phyloP scores from a whole-genome alignment of 257 asterid species.

The Solanum pinnatisectum region DNA sequence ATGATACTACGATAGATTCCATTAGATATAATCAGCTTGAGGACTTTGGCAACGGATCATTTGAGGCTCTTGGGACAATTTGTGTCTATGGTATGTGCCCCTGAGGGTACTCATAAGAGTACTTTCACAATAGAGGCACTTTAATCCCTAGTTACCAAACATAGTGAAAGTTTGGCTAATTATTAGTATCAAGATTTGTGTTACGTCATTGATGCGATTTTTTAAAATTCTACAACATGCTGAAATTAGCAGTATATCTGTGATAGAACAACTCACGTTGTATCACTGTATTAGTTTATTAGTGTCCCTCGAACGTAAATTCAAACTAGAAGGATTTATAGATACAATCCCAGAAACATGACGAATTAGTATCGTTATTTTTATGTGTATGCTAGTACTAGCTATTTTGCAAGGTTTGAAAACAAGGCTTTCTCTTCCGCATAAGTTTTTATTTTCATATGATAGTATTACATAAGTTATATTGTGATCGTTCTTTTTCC shows the following conservation, averaged over 20 bases:
- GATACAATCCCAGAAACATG: not conserved
- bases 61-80: not conserved
- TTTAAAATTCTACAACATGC: not conserved
- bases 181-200: not conserved
- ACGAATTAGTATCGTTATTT: too few relatives aligned
- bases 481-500: too few relatives aligned
- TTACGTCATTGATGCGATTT: not conserved
- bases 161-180: not conserved
- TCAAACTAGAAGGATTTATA: not conserved
- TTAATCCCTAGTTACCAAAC: not conserved
- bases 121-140: not conserved
- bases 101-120: not conserved
- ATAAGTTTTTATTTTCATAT: too few relatives aligned
- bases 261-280: not conserved
- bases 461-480: not conserved
- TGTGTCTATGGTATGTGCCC: not conserved
- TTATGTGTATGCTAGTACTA: not conserved
- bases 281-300: not conserved
- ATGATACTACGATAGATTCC: not conserved
- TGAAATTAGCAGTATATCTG: not conserved
- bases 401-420: too few relatives aligned
- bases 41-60: not conserved
- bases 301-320: not conserved
- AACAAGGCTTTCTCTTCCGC: too few relatives aligned
- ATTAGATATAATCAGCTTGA: not conserved